Evolutionary conservation across 257 asterid genomes (phyloP).

Genomic region (Cordia subcordata): DNA sequence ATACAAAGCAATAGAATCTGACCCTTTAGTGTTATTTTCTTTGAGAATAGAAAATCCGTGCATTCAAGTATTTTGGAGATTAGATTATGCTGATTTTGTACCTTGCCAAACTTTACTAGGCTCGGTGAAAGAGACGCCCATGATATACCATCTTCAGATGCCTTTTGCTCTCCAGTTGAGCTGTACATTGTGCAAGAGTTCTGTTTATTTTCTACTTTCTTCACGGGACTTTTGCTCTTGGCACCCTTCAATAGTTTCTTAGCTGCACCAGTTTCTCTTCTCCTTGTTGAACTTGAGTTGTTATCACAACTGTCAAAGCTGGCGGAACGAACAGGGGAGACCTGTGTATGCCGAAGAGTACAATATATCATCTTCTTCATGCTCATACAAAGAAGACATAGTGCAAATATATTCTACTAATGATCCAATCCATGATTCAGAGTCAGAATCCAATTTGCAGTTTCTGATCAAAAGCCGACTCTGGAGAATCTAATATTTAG

Average conservation of each 20-base stretch:
- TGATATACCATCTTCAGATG: constrained; percentile 44
- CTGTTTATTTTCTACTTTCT: constrained; percentile 27
- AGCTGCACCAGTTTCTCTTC: constrained; percentile 19
- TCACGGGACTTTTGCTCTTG: constrained; percentile 17
- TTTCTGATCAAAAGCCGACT: too few relatives aligned
- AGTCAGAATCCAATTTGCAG: too few relatives aligned
- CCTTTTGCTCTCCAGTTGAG: constrained; percentile 37
- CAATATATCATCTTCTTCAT: too few relatives aligned
- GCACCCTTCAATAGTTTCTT: constrained; percentile 28
- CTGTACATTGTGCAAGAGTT: constrained; percentile 23
- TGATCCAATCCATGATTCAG: too few relatives aligned
- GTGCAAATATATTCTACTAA: too few relatives aligned
- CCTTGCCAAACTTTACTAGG: constrained; percentile 66
- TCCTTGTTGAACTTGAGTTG: constrained; percentile 28
- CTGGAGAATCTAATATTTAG: too few relatives aligned
- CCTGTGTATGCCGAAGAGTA: constrained; percentile 33
- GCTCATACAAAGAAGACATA: too few relatives aligned
- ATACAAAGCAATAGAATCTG: constrained; percentile 7
- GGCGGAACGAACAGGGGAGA: constrained; percentile 55
- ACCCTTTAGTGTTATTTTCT: not conserved
- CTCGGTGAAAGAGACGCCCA: constrained; percentile 53
- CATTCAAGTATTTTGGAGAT: not conserved
- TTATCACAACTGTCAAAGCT: constrained; percentile 61
- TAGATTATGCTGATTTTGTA: constrained; percentile 13
- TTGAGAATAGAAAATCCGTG: not conserved